phyloP scores from a whole-genome alignment of 352 stramenopile species.

The Thalassiosira mediterranea region DNA sequence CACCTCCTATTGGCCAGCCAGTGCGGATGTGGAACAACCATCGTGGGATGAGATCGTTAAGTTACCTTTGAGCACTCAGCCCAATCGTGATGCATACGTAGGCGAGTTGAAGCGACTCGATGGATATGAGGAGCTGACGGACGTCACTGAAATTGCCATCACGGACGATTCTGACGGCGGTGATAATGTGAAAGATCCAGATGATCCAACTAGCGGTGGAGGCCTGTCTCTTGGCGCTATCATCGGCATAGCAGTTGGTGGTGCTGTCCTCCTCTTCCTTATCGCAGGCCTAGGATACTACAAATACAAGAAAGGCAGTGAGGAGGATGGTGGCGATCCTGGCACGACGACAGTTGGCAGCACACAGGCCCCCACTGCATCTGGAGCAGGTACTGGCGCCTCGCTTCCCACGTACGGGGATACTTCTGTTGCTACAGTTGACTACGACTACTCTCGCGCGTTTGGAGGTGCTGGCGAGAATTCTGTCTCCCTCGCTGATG shows the following conservation, averaged over 20 bases:
- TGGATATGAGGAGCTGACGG: constrained; percentile 43
- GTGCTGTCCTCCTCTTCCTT: constrained; percentile 15
- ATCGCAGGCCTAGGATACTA: constrained; percentile 25
- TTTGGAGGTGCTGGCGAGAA: constrained; percentile 63
- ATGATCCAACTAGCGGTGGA: not conserved
- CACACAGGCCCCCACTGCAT: not conserved
- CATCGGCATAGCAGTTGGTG: constrained; percentile 31
- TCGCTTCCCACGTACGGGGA: constrained; percentile 36
- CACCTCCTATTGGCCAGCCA: constrained; percentile 28
- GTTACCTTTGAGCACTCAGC: constrained; percentile 23
- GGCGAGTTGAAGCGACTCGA: constrained; percentile 30
- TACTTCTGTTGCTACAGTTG: constrained; percentile 66
- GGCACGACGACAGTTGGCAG: constrained; percentile 8
- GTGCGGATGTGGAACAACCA: constrained; percentile 29
- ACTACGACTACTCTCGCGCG: constrained; percentile 82
- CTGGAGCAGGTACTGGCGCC: constrained; percentile 7
- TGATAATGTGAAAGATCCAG: not conserved
- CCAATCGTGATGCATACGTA: constrained; percentile 32
- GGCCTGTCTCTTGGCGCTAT: constrained; percentile 19
- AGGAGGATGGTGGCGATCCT: constrained; percentile 3
- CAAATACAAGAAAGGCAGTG: constrained; percentile 18
- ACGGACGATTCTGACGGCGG: not conserved
- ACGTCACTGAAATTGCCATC: constrained; percentile 34
- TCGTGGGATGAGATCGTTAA: constrained; percentile 25
- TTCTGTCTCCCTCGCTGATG: constrained; percentile 68